phyloP scores from a whole-genome alignment of 148 eudicot genomes.

The Diospyros kaki region DNA sequence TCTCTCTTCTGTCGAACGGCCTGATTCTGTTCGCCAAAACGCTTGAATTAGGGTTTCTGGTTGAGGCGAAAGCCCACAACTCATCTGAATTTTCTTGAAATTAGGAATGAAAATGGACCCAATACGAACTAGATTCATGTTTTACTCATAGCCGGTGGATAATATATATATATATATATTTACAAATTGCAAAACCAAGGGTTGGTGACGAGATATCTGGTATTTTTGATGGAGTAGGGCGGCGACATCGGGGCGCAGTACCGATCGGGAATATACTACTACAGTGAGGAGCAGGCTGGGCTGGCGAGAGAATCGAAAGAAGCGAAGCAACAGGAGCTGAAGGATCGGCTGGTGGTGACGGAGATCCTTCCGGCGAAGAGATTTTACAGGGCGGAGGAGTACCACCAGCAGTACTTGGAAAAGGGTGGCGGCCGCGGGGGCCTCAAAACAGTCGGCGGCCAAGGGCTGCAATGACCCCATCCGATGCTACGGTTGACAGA shows the following conservation, averaged over 20 bases:
- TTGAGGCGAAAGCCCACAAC: no score
- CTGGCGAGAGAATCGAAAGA: slow-evolving; percentile 68
- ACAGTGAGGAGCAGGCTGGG: slow-evolving; percentile 66
- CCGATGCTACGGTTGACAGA: slow-evolving; percentile 69
- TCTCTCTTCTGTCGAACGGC: not conserved
- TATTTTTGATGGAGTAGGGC: slow-evolving; percentile 30
- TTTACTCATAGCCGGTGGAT: no score
- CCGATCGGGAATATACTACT: slow-evolving; percentile 90
- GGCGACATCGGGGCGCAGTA: slow-evolving; percentile 87
- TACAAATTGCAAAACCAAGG: no score
- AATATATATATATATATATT: no score
- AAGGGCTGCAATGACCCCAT: slow-evolving; percentile 93
- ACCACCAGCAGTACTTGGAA: slow-evolving; percentile 89
- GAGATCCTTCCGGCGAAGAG: slow-evolving; percentile 86
- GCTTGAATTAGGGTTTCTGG: not conserved
- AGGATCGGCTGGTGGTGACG: slow-evolving; percentile 55
- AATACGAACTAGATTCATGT: no score
- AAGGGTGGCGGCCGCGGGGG: slow-evolving; percentile 74
- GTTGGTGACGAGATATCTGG: no score
- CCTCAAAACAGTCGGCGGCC: slow-evolving; percentile 57
- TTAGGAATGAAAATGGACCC: no score
- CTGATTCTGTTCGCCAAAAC: not conserved
- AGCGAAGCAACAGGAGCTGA: slow-evolving; percentile 59
- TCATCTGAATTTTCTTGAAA: not conserved
- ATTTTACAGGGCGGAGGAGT: slow-evolving; percentile 91